A percentile compares a stretch with the other conserved stretches of the same genome.
phyloP scores from a whole-genome alignment of 2,329 filamentous ascomycete species.

The Diaporthe destruens region DNA sequence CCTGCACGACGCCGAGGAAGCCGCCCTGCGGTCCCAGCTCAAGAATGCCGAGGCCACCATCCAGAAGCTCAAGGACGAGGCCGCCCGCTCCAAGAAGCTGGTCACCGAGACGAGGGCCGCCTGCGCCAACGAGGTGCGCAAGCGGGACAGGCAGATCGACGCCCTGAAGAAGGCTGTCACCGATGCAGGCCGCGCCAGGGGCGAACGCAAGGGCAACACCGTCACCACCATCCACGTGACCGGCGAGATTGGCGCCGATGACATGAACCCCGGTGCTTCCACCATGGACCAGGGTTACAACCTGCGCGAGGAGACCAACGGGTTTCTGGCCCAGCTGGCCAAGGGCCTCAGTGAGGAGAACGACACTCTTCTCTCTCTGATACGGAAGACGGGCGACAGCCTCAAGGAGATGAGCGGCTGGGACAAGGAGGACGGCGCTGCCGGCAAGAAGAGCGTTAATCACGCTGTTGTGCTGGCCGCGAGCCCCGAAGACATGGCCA shows the following conservation, averaged over 20 bases:
- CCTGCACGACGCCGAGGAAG: slow-evolving; percentile 76
- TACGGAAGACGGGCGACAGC: slow-evolving; percentile 78
- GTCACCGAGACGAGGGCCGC: slow-evolving; percentile 87
- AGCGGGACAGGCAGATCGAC: slow-evolving; percentile 90
- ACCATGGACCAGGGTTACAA: slow-evolving; percentile 71
- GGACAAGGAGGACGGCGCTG: slow-evolving; percentile 49
- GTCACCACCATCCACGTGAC: slow-evolving; percentile 70
- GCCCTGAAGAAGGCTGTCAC: slow-evolving; percentile 88
- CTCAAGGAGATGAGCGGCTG: slow-evolving; percentile 78
- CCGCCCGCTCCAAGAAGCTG: slow-evolving; percentile 80
- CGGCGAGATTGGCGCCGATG: slow-evolving; percentile 63
- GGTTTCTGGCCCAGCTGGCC: slow-evolving; percentile 88
- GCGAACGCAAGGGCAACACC: slow-evolving; percentile 65
- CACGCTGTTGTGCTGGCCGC: slow-evolving; percentile 52
- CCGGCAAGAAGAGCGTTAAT: slow-evolving; percentile 44
- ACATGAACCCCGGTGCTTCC: slow-evolving; percentile 46
- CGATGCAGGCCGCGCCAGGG: slow-evolving; percentile 74
- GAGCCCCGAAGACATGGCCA: slow-evolving; percentile 74
- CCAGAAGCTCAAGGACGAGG: slow-evolving; percentile 85
- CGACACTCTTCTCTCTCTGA: slow-evolving; percentile 79
- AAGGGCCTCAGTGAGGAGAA: slow-evolving; percentile 92
- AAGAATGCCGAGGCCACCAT: slow-evolving; percentile 80
- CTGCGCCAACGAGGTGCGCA: slow-evolving; percentile 91
- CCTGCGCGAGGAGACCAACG: slow-evolving; percentile 87
- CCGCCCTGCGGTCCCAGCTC: slow-evolving; percentile 76